Conservation (phyloP, 768 basidiomycete genomes). For the Podaxis mareebaensis region DNA sequence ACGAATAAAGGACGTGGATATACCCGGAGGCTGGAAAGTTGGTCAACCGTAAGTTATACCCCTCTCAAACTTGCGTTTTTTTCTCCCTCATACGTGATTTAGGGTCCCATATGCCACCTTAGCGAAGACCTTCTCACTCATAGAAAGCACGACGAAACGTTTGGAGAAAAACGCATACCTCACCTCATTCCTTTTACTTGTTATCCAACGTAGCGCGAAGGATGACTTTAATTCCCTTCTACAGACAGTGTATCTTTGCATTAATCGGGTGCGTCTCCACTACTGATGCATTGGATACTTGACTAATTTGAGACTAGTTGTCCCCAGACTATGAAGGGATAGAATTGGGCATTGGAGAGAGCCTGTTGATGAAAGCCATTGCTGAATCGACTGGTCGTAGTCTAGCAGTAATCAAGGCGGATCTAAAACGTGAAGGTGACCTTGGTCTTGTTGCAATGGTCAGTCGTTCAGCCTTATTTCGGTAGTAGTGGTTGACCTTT, state of each 20-base stretch:
- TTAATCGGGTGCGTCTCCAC: conserved; percentile 74
- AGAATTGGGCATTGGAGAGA: conserved; percentile 96
- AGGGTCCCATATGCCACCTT: conserved; percentile 96
- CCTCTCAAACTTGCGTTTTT: not conserved
- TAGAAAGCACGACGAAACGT: conserved; percentile 94
- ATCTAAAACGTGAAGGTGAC: conserved; percentile 94
- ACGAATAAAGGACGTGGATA: conserved; percentile 67
- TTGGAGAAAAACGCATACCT: conserved; percentile 89
- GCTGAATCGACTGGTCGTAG: conserved; percentile 94
- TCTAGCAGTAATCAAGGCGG: conserved; percentile 78
- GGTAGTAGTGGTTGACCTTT: conserved; percentile 5
- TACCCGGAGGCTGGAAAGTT: conserved; percentile 79
- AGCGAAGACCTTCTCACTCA: conserved; percentile 82
- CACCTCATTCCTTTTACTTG: conserved; percentile 85
- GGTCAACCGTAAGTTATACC: conserved; percentile 73
- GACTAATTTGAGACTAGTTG: conserved; percentile 49
- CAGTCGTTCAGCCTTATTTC: conserved; percentile 20
- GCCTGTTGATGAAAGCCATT: conserved; percentile 92
- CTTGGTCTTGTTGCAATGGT: conserved; percentile 97
- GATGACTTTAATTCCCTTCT: conserved; percentile 76
- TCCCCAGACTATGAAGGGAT: conserved; percentile 95
- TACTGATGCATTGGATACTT: conserved; percentile 1
- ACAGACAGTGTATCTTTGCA: conserved; percentile 92
- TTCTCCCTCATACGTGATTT: conserved; percentile 6
- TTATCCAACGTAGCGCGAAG: conserved; percentile 82